Conservation (phyloP, 2,329 filamentous ascomycete genomes). For the Colletotrichum chlorophyti region DNA sequence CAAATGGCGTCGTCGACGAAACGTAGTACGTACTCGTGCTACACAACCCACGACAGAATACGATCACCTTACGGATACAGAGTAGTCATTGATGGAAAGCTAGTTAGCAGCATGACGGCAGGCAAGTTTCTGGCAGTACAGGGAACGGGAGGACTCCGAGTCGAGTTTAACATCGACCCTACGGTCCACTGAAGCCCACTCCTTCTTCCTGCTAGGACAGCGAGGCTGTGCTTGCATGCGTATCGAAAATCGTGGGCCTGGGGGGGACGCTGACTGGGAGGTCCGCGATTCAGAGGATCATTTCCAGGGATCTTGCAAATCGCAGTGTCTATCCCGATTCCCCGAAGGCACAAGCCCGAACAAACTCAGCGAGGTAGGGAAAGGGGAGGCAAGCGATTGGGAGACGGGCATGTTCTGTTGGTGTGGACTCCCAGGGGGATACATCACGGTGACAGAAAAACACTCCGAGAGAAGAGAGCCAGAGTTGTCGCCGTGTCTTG, state of each 20-base stretch:
- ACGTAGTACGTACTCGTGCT: too few relatives aligned
- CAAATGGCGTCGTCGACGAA: conserved; percentile 1
- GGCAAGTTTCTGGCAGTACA: conserved; percentile 3
- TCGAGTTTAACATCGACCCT: conserved; percentile 24
- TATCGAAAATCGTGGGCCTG: conserved; percentile 19
- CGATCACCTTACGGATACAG: not conserved
- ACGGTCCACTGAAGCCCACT: not conserved
- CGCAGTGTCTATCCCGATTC: conserved; percentile 23
- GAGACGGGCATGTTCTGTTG: conserved; percentile 7
- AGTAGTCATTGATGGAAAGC: not conserved
- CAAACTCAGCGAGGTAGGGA: not conserved
- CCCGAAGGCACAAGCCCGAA: conserved; percentile 16
- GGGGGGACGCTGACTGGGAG: not conserved
- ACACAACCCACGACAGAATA: not conserved
- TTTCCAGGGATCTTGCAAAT: conserved; percentile 29
- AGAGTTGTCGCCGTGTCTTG: not conserved
- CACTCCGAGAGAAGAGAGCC: not conserved
- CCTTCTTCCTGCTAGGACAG: not conserved
- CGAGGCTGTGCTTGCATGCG: conserved; percentile 27
- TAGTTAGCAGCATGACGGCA: too few relatives aligned
- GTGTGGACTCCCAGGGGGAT: not conserved
- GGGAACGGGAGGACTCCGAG: conserved; percentile 19
- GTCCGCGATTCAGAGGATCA: conserved; percentile 29
- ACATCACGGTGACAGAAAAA: conserved; percentile 11
- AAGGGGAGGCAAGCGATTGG: not conserved